A percentile compares a stretch with the other conserved stretches of the same genome.
phyloP scores from a whole-genome alignment of 1,284 basidiomycete species.

The Porogramme epimiltina region DNA sequence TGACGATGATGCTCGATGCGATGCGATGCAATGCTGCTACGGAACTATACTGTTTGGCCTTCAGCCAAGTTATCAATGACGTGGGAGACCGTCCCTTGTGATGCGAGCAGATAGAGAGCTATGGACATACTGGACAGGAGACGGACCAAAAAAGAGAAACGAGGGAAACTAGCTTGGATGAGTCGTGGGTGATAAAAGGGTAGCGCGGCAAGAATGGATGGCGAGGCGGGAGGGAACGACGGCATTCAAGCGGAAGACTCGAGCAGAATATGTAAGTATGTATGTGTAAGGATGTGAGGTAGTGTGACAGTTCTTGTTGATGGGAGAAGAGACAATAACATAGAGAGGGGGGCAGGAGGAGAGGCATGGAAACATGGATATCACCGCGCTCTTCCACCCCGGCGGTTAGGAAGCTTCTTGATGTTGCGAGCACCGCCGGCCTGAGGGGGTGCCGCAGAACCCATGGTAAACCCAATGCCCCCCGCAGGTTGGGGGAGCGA shows the following conservation, averaged over 20 bases:
- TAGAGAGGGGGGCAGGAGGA: constrained; percentile 2
- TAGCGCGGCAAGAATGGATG: constrained; percentile 10
- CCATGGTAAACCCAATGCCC: constrained; percentile 35
- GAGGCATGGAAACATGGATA: not conserved
- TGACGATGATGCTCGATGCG: constrained; percentile 10
- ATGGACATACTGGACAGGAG: constrained; percentile 10
- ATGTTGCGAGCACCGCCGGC: constrained; percentile 22
- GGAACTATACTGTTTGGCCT: constrained; percentile 30
- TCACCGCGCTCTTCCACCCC: constrained; percentile 29
- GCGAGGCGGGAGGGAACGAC: constrained; percentile 4
- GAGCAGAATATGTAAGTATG: constrained; percentile 17
- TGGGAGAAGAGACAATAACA: constrained; percentile 6
- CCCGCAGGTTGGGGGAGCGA: constrained; percentile 21
- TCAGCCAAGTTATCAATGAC: constrained; percentile 25
- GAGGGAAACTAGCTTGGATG: constrained; percentile 2
- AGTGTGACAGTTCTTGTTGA: constrained; percentile 18
- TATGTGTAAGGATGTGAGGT: constrained; percentile 14
- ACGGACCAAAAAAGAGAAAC: not conserved
- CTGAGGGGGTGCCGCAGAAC: constrained; percentile 29
- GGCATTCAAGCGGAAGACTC: not conserved
- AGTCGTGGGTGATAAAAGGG: not conserved
- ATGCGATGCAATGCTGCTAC: constrained; percentile 18
- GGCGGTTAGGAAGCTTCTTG: constrained; percentile 36
- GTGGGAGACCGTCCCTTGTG: constrained; percentile 15
- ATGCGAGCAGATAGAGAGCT: constrained; percentile 20